Evolutionary conservation across 2,329 filamentous ascomycete genomes (phyloP).

Genomic region (Penicillium corylophilum): DNA sequence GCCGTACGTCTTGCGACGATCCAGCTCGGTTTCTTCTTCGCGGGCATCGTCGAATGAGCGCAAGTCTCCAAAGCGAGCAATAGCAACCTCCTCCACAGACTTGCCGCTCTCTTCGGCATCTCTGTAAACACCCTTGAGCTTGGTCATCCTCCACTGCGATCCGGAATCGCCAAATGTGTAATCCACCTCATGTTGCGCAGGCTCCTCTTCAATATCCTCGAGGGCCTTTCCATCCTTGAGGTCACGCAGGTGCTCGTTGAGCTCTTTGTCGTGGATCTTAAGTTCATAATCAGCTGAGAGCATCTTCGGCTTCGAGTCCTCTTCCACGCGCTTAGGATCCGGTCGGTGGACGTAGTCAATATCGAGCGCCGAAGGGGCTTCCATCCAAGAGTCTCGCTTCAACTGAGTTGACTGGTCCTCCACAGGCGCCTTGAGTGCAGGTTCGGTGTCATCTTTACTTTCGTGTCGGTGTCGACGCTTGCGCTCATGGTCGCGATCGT

Average conservation of each 20-base stretch:
- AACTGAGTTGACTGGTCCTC: constrained; percentile 48
- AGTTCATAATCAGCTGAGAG: constrained; percentile 62
- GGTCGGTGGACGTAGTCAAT: constrained; percentile 71
- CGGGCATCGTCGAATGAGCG: constrained; percentile 87
- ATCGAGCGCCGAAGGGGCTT: constrained; percentile 75
- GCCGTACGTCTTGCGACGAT: constrained; percentile 78
- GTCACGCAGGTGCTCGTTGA: constrained; percentile 70
- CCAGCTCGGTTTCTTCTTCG: constrained; percentile 89
- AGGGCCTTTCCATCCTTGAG: constrained; percentile 58
- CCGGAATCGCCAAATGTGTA: constrained; percentile 90
- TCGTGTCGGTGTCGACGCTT: constrained; percentile 48
- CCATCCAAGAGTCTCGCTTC: constrained; percentile 91
- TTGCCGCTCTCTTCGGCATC: constrained; percentile 71
- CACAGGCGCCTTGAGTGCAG: constrained; percentile 28
- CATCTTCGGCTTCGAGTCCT: constrained; percentile 40
- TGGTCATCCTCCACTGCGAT: constrained; percentile 95
- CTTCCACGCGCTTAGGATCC: constrained; percentile 58
- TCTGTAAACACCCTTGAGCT: constrained; percentile 80
- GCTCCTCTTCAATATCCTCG: constrained; percentile 55
- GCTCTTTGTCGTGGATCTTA: constrained; percentile 73
- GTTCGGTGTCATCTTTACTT: constrained; percentile 43
- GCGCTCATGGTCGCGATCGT: constrained; percentile 48
- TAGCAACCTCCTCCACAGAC: constrained; percentile 76
- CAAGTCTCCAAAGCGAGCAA: constrained; percentile 77
- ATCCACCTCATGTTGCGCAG: constrained; percentile 62